Conservation (phyloP, 768 basidiomycete genomes). For the Vararia minispora region DNA sequence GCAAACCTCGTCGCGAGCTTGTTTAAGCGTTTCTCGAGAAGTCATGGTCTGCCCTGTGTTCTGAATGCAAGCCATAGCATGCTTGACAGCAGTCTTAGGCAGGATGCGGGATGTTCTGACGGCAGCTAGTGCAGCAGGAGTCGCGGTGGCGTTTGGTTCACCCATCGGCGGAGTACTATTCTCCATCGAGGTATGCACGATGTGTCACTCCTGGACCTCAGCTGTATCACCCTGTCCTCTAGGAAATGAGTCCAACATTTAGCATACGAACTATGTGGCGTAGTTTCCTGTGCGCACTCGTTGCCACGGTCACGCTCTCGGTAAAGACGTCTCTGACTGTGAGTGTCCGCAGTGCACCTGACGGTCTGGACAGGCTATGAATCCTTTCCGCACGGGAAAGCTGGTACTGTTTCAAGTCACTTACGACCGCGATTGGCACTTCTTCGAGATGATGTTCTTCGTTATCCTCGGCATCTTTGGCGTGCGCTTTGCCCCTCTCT, state of each 20-base stretch:
- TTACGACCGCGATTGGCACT: constrained; percentile 97
- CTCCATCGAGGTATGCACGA: constrained; percentile 74
- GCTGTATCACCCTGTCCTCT: constrained; percentile 3
- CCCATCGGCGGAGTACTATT: constrained; percentile 97
- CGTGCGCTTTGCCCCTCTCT: constrained; percentile 31
- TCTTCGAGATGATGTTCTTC: constrained; percentile 97
- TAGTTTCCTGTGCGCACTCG: constrained; percentile 93
- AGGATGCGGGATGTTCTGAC: constrained; percentile 88
- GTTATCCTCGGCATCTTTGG: constrained; percentile 93
- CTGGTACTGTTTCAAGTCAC: constrained; percentile 97
- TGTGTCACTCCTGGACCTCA: background rate
- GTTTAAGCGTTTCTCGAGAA: constrained; percentile 74
- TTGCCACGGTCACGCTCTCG: constrained; percentile 92
- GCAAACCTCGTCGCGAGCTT: constrained; percentile 82
- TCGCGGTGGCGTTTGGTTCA: constrained; percentile 96
- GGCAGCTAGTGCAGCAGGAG: constrained; percentile 94
- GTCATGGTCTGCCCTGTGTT: constrained; percentile 84
- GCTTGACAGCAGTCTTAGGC: constrained; percentile 24
- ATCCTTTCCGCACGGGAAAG: constrained; percentile 96
- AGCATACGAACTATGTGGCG: constrained; percentile 99
- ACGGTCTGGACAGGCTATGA: constrained; percentile 66
- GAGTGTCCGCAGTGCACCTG: background rate
- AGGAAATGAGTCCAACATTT: constrained; percentile 99
- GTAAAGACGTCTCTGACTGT: constrained; percentile 30
- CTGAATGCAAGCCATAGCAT: too few relatives aligned